Conservation (phyloP, 176 grass and related monocot genomes). For the Carex cristatella region DNA sequence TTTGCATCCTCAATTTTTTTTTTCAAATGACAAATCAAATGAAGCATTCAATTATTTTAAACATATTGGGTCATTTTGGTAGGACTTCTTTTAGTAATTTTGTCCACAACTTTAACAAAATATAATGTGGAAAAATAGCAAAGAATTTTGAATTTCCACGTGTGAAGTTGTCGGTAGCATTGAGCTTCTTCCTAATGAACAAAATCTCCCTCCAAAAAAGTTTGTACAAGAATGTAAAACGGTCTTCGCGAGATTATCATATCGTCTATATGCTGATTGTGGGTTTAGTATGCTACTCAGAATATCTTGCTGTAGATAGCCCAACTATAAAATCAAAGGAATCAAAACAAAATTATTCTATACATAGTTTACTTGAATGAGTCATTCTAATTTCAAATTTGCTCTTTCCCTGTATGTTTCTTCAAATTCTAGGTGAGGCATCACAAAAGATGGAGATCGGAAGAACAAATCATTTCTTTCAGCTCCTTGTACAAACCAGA, state of each 20-base stretch:
- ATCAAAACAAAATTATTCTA: background rate
- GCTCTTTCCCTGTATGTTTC: slow-evolving; percentile 10
- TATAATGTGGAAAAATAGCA: background rate
- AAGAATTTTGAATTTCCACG: background rate
- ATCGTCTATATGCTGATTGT: background rate
- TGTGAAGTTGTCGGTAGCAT: background rate
- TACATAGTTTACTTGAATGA: background rate
- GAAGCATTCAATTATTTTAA: background rate
- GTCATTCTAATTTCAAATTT: slow-evolving; percentile 12
- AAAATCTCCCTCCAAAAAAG: background rate
- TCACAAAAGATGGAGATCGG: slow-evolving; percentile 52
- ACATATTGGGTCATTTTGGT: background rate
- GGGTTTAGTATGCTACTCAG: background rate
- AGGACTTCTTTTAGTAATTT: background rate
- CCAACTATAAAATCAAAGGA: background rate
- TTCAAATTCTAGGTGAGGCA: slow-evolving; percentile 47
- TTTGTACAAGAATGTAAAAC: background rate
- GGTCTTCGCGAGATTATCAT: background rate
- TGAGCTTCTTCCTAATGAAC: background rate
- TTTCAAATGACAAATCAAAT: background rate
- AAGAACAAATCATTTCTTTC: slow-evolving; percentile 56
- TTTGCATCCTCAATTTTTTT: background rate
- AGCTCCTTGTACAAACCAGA: slow-evolving; percentile 42
- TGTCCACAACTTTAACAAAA: background rate
- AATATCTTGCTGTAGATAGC: background rate